Evolutionary conservation across 805 yeast genomes (phyloP).

Genomic region (Cyberlindnera mississippiensis): DNA sequence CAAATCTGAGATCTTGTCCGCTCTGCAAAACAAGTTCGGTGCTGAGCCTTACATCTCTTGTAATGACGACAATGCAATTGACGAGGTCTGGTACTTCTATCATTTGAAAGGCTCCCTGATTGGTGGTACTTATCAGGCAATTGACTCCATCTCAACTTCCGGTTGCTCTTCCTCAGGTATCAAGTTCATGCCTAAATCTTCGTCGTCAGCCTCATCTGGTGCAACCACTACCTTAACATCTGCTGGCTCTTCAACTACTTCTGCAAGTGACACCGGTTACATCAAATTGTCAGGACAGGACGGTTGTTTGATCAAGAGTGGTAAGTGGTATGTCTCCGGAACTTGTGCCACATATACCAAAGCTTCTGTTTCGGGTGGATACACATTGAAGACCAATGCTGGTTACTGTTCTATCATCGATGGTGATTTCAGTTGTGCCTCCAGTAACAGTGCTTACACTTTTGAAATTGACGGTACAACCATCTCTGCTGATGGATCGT

Average conservation of each 20-base stretch:
- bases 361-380: conserved; percentile 36
- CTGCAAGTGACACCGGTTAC: conserved; percentile 33
- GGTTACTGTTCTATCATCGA: conserved; percentile 63
- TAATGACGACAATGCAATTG: conserved; percentile 42
- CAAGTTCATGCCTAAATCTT: conserved; percentile 47
- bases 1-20: conserved; percentile 48
- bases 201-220: conserved; percentile 22
- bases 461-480: too few species aligned
- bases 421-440: conserved; percentile 14
- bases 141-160: conserved; percentile 51
- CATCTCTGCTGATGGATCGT: too few species aligned
- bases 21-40: conserved; percentile 48
- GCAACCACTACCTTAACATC: conserved; percentile 26
- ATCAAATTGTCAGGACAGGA: conserved; percentile 44
- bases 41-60: conserved; percentile 58
- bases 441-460: too few species aligned
- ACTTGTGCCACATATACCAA: conserved; percentile 76
- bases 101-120: conserved; percentile 67
- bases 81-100: conserved; percentile 72
- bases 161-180: conserved; percentile 71
- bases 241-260: conserved; percentile 7
- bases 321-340: conserved; percentile 75
- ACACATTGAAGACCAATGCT: conserved; percentile 57
- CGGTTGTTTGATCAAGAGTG: conserved; percentile 82
- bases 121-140: conserved; percentile 57